Percentiles rank a stretch among this genome's conserved stretches.
These are phyloP conservation scores for Picochlorum sp. DNA, from an alignment of 139 green algal genomes.

Conservation along the genomic window DNA sequence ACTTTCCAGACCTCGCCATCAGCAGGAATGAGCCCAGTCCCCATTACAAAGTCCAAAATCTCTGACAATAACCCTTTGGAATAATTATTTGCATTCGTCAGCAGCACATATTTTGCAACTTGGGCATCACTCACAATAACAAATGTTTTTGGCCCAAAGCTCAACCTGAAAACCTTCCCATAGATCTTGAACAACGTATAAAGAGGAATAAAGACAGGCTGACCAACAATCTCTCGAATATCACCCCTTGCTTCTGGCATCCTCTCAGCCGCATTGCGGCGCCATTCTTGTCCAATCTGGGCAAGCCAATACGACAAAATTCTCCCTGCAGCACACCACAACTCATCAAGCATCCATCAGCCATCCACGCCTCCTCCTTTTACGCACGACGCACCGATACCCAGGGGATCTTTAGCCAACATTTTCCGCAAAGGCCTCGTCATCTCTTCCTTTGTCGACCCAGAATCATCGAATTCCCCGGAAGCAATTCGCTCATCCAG, in stretches of 20 bases:
- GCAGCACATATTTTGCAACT: constrained; percentile 70
- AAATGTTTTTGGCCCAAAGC: constrained; percentile 93
- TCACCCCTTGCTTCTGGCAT: constrained; percentile 79
- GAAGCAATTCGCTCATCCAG: constrained; percentile 19
- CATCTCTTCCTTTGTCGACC: constrained; percentile 66
- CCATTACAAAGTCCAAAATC: constrained; percentile 95
- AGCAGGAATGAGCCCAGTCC: constrained; percentile 74
- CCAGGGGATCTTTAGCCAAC: constrained; percentile 54
- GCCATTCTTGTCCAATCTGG: constrained; percentile 52
- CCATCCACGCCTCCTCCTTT: no score
- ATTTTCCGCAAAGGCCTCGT: constrained; percentile 52
- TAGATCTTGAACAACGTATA: constrained; percentile 73
- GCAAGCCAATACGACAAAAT: constrained; percentile 46
- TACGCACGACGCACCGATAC: no score
- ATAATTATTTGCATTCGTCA: constrained; percentile 84
- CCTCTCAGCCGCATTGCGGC: constrained; percentile 22
- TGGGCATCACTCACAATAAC: constrained; percentile 82
- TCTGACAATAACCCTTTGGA: constrained; percentile 80
- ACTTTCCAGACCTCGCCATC: constrained; percentile 83
- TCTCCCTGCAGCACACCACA: no score
- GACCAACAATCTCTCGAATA: constrained; percentile 80
- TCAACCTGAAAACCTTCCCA: constrained; percentile 72
- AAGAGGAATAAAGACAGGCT: constrained; percentile 93
- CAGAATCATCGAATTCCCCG: constrained; percentile 62
- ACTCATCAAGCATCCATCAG: no score